A percentile compares a stretch with the other conserved stretches of the same genome.
Evolutionary conservation across 768 basidiomycete species (phyloP).

Genomic region (Rhizopogon rudus): DNA sequence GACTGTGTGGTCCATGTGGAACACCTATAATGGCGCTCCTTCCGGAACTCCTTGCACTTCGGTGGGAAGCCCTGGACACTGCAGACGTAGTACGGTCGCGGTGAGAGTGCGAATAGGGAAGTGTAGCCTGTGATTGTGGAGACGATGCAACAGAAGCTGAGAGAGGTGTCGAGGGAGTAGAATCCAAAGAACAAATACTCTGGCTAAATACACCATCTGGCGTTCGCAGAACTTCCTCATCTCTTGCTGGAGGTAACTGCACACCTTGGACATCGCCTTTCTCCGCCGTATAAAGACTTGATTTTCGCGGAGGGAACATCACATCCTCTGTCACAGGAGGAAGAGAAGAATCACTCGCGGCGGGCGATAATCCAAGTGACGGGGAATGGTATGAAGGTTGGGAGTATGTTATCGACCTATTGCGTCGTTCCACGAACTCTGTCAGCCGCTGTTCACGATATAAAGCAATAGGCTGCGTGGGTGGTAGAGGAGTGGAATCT

Average conservation of each 20-base stretch:
- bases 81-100: conserved; percentile 26
- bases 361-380: conserved; percentile 14
- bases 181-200: conserved; percentile 6
- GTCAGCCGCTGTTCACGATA: conserved; percentile 49
- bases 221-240: background rate
- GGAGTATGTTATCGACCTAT: conserved; percentile 17
- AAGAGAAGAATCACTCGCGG: conserved; percentile 31
- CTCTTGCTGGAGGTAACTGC: background rate
- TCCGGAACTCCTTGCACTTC: conserved; percentile 23
- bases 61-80: conserved; percentile 30
- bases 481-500: conserved; percentile 49
- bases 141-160: conserved; percentile 10
- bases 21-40: conserved; percentile 45
- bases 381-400: conserved; percentile 18
- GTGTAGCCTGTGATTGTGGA: conserved; percentile 7
- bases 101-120: conserved; percentile 10
- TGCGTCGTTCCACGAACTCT: conserved; percentile 29
- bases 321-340: conserved; percentile 16
- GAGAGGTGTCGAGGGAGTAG: conserved; percentile 17
- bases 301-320: conserved; percentile 9
- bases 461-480: conserved; percentile 60
- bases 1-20: conserved; percentile 58
- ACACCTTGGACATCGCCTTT: conserved; percentile 10
- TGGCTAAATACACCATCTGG: conserved; percentile 2
- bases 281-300: conserved; percentile 12